phyloP scores from a whole-genome alignment of 108 stramenopile species.

The Mediolabrus comicus region DNA sequence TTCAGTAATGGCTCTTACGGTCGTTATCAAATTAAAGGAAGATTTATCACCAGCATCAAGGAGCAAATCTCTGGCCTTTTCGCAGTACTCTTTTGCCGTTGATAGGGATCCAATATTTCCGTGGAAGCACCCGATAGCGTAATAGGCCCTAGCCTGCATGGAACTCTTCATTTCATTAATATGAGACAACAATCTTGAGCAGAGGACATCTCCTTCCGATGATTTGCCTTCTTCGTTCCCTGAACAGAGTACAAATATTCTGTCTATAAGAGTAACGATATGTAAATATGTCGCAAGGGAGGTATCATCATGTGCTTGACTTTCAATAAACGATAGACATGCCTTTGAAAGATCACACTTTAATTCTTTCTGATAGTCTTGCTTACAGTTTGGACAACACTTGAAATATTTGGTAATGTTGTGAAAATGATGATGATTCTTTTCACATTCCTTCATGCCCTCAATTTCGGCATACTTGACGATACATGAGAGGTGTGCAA shows the following conservation, averaged over 20 bases:
- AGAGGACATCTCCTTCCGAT: neutral
- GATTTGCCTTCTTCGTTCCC: neutral
- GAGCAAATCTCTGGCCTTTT: neutral
- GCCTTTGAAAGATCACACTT: neutral
- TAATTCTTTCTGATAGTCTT: slow-evolving; percentile 4
- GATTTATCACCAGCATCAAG: neutral
- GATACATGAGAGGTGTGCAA: slow-evolving; percentile 5
- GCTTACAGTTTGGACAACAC: neutral
- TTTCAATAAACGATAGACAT: neutral
- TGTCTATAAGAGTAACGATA: neutral
- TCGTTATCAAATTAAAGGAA: too few relatives aligned
- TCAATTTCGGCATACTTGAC: slow-evolving; percentile 6
- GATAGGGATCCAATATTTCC: neutral
- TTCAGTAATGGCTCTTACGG: neutral
- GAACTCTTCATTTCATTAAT: neutral
- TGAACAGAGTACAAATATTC: neutral
- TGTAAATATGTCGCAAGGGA: neutral
- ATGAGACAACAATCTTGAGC: neutral
- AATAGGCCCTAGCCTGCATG: neutral
- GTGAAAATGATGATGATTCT: neutral
- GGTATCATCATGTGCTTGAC: neutral
- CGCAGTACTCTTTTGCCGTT: neutral
- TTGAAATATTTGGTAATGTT: neutral
- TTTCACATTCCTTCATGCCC: neutral
- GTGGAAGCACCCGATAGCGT: neutral